These are phyloP conservation scores for Pseudocohnilembus persalinus DNA, from an alignment of 169 alveolate species.

Conservation along the genomic window DNA sequence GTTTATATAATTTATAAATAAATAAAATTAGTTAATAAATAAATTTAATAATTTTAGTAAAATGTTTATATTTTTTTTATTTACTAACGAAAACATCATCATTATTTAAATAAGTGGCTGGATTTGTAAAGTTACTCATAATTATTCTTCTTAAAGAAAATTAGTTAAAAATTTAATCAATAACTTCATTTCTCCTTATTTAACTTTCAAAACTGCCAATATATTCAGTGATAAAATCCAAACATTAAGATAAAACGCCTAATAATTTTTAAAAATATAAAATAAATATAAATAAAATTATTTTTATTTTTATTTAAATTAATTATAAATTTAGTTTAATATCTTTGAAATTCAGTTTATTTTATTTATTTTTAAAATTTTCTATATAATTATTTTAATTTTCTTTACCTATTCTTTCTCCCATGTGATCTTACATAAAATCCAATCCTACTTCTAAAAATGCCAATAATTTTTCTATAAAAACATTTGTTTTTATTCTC, in stretches of 20 bases:
- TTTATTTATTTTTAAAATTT: too few species aligned
- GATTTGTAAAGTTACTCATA: neutral
- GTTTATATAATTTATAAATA: too few species aligned
- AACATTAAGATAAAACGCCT: neutral
- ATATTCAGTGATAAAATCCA: neutral
- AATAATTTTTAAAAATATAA: too few species aligned
- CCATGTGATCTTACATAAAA: too few species aligned
- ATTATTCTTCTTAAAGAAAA: neutral
- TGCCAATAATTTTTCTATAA: neutral
- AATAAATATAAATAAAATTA: too few species aligned
- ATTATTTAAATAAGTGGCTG: neutral
- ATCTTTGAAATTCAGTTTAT: too few species aligned
- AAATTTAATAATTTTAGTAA: too few species aligned
- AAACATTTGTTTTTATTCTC: neutral
- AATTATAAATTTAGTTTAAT: neutral
- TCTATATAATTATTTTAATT: too few species aligned
- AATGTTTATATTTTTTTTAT: too few species aligned
- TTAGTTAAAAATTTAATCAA: neutral
- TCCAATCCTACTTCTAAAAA: neutral
- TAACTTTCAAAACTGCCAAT: neutral
- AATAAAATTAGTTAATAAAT: too few species aligned
- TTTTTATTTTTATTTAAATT: too few species aligned
- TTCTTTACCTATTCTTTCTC: too few species aligned
- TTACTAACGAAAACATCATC: neutral
- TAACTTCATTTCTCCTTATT: neutral